A percentile compares a stretch with the other conserved stretches of the same genome.
These are phyloP conservation scores for Ziziphus jujuba DNA, from an alignment of 306 rosid genomes.

Conservation along the genomic window DNA sequence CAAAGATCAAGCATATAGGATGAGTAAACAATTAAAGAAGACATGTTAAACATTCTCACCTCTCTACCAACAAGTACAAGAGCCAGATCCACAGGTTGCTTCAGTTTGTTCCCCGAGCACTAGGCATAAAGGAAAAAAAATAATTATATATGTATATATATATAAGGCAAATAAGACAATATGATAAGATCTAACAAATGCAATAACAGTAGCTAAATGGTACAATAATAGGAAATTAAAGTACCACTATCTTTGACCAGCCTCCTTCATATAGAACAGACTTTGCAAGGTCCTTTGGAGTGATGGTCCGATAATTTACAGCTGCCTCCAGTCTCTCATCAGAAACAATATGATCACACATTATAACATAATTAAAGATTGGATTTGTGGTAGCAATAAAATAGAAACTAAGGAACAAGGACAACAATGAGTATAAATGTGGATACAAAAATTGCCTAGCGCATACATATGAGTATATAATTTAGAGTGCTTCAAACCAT, in stretches of 20 bases:
- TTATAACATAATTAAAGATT: conserved; percentile 8
- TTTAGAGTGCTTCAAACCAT: too few relatives aligned
- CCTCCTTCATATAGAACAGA: conserved; percentile 74
- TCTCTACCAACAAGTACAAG: conserved; percentile 78
- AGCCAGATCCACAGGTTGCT: conserved; percentile 74
- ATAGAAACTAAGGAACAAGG: too few relatives aligned
- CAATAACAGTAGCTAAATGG: conserved; percentile 5
- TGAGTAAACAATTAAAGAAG: conserved; percentile 7
- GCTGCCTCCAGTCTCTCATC: conserved; percentile 44
- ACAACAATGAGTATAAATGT: too few relatives aligned
- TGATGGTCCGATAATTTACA: conserved; percentile 71
- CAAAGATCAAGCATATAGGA: conserved; percentile 10
- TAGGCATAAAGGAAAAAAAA: conserved; percentile 32
- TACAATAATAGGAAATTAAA: conserved; percentile 12
- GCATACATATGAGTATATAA: too few relatives aligned
- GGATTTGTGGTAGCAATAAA: too few relatives aligned
- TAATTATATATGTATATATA: neutral
- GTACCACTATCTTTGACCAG: conserved; percentile 85
- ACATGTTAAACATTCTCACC: conserved; percentile 48
- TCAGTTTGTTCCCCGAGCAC: conserved; percentile 58
- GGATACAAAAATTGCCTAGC: too few relatives aligned
- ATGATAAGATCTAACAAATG: neutral
- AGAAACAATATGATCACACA: conserved; percentile 42
- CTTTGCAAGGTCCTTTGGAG: conserved; percentile 69
- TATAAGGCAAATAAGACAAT: conserved; percentile 1